phyloP scores from a whole-genome alignment of 805 yeast genomes.

The Suhomyces kilbournensis region DNA sequence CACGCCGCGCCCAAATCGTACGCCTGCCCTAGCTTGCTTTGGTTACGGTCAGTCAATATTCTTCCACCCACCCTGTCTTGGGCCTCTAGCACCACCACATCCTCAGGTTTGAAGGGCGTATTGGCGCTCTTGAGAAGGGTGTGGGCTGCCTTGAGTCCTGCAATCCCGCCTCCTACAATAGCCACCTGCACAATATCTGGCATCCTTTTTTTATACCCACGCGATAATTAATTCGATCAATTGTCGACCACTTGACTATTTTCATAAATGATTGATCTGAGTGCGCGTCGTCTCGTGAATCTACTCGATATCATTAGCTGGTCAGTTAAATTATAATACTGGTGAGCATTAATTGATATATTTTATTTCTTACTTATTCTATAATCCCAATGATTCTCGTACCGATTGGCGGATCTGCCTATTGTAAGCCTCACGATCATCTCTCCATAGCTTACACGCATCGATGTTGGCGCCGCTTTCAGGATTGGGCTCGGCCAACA shows the following conservation, averaged over 20 bases:
- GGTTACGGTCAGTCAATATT: conserved; percentile 16
- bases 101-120: conserved; percentile 11
- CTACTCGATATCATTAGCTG: too few species aligned
- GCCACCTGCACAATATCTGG: conserved; percentile 3
- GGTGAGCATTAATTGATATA: too few species aligned
- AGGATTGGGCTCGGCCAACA: conserved; percentile 95
- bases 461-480: conserved; percentile 92
- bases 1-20: conserved; percentile 90
- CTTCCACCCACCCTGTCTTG: conserved; percentile 24
- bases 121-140: conserved; percentile 17
- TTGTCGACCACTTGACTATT: background rate
- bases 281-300: background rate
- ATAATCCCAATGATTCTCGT: conserved; percentile 67
- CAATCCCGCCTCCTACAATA: conserved; percentile 24
- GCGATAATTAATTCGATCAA: background rate
- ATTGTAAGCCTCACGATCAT: conserved; percentile 66
- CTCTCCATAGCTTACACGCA: conserved; percentile 87
- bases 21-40: conserved; percentile 17
- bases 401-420: conserved; percentile 65
- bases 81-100: conserved; percentile 23
- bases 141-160: conserved; percentile 26
- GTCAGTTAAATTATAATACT: too few species aligned
- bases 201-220: background rate
- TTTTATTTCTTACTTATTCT: background rate
- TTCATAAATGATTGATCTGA: background rate